A percentile compares a stretch with the other conserved stretches of the same genome.
Evolutionary conservation across 345 rosid species (phyloP).

Genomic region (Combretum micranthum): DNA sequence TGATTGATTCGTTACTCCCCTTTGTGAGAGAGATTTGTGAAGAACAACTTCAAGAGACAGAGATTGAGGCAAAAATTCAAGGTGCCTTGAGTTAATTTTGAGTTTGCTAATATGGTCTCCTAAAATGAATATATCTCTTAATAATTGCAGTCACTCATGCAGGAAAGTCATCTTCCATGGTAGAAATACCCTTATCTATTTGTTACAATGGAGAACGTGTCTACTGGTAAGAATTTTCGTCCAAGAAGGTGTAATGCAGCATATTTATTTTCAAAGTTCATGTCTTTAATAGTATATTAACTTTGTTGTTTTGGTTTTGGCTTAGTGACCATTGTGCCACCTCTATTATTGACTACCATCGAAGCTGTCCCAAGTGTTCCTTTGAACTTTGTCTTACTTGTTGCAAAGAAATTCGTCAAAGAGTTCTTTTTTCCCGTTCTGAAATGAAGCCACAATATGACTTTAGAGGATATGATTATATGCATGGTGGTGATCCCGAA

Average conservation of each 20-base stretch:
- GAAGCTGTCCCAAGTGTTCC: conserved; percentile 67
- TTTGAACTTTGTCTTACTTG: conserved; percentile 79
- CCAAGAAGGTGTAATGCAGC: conserved; percentile 1
- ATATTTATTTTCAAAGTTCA: not conserved
- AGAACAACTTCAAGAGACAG: conserved; percentile 48
- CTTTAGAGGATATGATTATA: conserved; percentile 51
- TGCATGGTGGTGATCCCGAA: no score
- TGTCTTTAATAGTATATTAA: not conserved
- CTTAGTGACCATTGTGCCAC: conserved; percentile 83
- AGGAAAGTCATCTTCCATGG: conserved; percentile 20
- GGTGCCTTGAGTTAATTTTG: conserved; percentile 25
- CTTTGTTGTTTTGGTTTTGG: conserved; percentile 6
- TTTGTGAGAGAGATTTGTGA: conserved; percentile 41
- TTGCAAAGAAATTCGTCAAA: conserved; percentile 66
- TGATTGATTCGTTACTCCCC: conserved; percentile 53
- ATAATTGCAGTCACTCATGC: conserved; percentile 11
- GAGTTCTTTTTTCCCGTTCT: conserved; percentile 28
- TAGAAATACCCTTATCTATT: conserved; percentile 32
- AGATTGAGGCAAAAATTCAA: conserved; percentile 46
- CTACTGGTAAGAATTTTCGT: conserved; percentile 48
- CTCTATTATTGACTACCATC: conserved; percentile 75
- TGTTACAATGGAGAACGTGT: conserved; percentile 64
- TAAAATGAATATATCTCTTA: not conserved
- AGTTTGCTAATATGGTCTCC: conserved; percentile 2
- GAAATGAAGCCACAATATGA: conserved; percentile 35